Evolutionary conservation across 2,329 filamentous ascomycete genomes (phyloP).

Genomic region (Aurifilum marmelostoma): DNA sequence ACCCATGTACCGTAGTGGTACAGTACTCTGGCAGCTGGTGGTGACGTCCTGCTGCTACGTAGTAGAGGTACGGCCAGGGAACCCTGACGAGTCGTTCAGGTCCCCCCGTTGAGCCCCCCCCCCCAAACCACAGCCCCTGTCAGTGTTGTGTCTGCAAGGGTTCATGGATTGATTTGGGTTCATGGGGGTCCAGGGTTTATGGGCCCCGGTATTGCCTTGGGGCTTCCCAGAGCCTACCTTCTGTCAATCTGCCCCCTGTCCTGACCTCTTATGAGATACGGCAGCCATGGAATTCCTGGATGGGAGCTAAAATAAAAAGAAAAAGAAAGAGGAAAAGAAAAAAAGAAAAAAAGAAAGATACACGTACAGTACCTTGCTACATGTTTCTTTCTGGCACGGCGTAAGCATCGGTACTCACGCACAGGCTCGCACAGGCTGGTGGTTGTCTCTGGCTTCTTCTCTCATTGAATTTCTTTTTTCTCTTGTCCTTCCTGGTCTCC

Average conservation of each 20-base stretch:
- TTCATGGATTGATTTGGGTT: conserved; percentile 4
- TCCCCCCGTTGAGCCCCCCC: conserved; percentile 9
- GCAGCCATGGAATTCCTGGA: background rate
- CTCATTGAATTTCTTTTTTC: background rate
- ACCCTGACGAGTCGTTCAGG: background rate
- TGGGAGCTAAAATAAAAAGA: background rate
- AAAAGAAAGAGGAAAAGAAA: background rate
- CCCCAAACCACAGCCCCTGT: conserved; percentile 1
- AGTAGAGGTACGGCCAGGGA: background rate
- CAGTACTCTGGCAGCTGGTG: background rate
- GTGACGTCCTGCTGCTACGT: background rate
- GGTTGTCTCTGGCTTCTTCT: no score
- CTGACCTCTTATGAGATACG: conserved; percentile 8
- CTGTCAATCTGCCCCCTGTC: conserved; percentile 2
- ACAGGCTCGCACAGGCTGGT: conserved; percentile 11
- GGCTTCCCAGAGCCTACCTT: conserved; percentile 8
- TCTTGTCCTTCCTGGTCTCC: background rate
- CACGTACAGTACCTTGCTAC: conserved; percentile 7
- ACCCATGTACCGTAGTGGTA: background rate
- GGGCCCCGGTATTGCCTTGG: conserved; percentile 16
- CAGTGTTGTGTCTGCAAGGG: conserved; percentile 13
- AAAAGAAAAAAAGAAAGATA: background rate
- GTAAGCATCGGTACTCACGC: conserved; percentile 15
- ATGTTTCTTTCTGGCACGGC: conserved; percentile 18
- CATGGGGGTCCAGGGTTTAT: background rate